phyloP scores from a whole-genome alignment of 1,139 yeast species.

The Debaryomyces singareniensis region DNA sequence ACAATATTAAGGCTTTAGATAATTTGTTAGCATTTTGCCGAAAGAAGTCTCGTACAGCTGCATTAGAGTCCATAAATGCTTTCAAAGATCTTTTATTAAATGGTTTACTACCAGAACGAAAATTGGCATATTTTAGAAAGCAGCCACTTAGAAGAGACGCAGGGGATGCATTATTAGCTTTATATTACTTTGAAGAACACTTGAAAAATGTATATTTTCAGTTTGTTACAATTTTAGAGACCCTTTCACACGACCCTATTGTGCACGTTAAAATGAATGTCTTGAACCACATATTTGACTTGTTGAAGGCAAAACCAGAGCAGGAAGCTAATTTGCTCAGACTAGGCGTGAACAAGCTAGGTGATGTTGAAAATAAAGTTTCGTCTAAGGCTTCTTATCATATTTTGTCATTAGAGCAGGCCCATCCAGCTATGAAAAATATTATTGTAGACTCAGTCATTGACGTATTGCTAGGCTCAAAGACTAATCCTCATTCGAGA shows the following conservation, averaged over 20 bases:
- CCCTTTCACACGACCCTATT: slow-evolving; percentile 84
- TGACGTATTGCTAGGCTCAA: slow-evolving; percentile 72
- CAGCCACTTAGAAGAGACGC: slow-evolving; percentile 55
- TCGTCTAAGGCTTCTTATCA: slow-evolving; percentile 84
- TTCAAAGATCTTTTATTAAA: slow-evolving; percentile 78
- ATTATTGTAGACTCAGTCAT: slow-evolving; percentile 73
- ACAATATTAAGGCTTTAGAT: slow-evolving; percentile 79
- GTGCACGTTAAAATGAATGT: slow-evolving; percentile 80
- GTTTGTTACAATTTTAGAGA: slow-evolving; percentile 64
- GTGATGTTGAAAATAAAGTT: slow-evolving; percentile 88
- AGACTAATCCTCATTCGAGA: slow-evolving; percentile 77
- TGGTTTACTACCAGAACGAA: slow-evolving; percentile 82
- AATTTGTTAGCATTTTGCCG: slow-evolving; percentile 72
- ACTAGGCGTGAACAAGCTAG: slow-evolving; percentile 87
- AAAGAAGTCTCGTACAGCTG: slow-evolving; percentile 90
- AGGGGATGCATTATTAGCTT: slow-evolving; percentile 50
- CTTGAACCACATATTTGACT: slow-evolving; percentile 70
- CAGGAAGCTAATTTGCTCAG: slow-evolving; percentile 90
- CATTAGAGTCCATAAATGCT: slow-evolving; percentile 85
- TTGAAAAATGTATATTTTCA: slow-evolving; percentile 71
- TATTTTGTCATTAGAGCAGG: slow-evolving; percentile 74
- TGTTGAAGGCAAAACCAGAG: slow-evolving; percentile 84
- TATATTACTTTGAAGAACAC: slow-evolving; percentile 86
- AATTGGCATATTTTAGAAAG: slow-evolving; percentile 71
- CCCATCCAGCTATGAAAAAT: slow-evolving; percentile 93